Evolutionary conservation across 306 rosid genomes (phyloP).

Genomic region (Trifolium subterraneum): DNA sequence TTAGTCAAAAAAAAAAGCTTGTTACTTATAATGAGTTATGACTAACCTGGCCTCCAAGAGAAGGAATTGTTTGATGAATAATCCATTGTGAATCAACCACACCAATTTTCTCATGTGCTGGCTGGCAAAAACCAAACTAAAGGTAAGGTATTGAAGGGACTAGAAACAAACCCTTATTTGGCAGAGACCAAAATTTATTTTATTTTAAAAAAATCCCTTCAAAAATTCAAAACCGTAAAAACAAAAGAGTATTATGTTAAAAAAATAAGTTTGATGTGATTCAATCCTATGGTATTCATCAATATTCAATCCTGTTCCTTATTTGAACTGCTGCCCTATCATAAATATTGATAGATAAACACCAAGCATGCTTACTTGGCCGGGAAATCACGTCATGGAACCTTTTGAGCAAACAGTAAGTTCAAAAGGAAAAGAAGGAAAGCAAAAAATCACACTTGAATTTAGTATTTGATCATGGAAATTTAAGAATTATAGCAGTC

Average conservation of each 20-base stretch:
- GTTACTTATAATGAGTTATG: neutral
- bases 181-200: conserved; percentile 7
- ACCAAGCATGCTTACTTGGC: no score
- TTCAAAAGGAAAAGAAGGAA: no score
- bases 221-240: conserved; percentile 1
- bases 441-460: no score
- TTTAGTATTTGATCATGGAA: no score
- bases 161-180: conserved; percentile 1
- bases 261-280: neutral
- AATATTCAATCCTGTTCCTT: no score
- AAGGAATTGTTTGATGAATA: conserved; percentile 92
- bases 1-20: no score
- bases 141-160: neutral
- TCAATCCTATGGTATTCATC: no score
- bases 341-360: no score
- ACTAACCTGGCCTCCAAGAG: conserved; percentile 88
- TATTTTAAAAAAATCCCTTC: neutral
- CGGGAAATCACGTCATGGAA: no score
- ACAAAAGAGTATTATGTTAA: neutral
- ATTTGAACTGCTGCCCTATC: no score
- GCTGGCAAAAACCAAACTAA: conserved; percentile 59
- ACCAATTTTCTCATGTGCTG: conserved; percentile 95
- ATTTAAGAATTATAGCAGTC: neutral
- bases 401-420: no score
- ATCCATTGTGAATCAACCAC: conserved; percentile 97